Evolutionary conservation across 1,284 basidiomycete species (phyloP).

Genomic region (Heterobasidion parviporum): DNA sequence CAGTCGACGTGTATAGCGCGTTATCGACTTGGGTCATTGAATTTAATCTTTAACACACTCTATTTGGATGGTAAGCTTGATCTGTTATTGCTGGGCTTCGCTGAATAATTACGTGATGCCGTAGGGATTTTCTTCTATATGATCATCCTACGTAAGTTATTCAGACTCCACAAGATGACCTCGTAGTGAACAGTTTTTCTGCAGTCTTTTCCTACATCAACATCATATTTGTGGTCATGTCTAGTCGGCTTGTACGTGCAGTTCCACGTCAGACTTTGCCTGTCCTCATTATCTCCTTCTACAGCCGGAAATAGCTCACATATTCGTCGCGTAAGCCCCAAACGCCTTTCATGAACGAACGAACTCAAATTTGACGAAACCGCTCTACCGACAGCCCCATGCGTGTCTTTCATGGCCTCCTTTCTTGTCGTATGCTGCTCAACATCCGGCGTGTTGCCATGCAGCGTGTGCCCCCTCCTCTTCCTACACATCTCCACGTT

Average conservation of each 20-base stretch:
- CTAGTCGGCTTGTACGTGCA: background rate
- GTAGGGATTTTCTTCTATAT: background rate
- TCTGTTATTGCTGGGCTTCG: background rate
- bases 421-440: conserved; percentile 3
- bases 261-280: background rate
- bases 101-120: background rate
- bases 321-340: background rate
- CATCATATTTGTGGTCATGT: background rate
- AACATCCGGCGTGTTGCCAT: conserved; percentile 2
- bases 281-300: background rate
- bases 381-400: background rate
- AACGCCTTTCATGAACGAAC: background rate
- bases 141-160: background rate
- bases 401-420: conserved; percentile 1
- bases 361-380: background rate
- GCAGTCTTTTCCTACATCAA: background rate
- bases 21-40: background rate
- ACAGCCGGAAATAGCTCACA: background rate
- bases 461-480: background rate
- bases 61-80: background rate
- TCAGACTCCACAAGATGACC: background rate
- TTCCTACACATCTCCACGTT: background rate
- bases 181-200: background rate
- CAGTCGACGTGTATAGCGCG: background rate
- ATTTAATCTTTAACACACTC: background rate